phyloP scores from a whole-genome alignment of 2,329 filamentous ascomycete species.

The Neonectria faginata region DNA sequence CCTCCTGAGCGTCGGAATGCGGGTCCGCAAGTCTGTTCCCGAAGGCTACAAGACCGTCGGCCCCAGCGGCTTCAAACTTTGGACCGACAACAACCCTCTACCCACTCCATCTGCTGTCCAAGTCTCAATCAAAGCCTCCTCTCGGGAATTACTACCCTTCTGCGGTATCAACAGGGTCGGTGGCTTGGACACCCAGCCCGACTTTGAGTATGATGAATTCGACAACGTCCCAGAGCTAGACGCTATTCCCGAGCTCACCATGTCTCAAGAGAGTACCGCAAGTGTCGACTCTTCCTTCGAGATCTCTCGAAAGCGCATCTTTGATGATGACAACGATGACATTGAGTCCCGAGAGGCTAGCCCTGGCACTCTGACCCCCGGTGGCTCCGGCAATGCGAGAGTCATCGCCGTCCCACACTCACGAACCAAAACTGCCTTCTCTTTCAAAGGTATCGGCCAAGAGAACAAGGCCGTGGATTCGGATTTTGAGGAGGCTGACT shows the following conservation, averaged over 20 bases:
- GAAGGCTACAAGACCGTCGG: constrained; percentile 88
- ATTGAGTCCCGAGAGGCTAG: constrained; percentile 50
- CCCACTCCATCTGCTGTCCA: constrained; percentile 25
- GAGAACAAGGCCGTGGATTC: constrained; percentile 60
- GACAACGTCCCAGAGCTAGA: constrained; percentile 52
- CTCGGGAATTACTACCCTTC: constrained; percentile 79
- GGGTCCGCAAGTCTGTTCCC: constrained; percentile 89
- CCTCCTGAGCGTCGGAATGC: constrained; percentile 93
- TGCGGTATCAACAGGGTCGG: constrained; percentile 84
- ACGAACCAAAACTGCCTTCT: constrained; percentile 43
- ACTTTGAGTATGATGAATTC: constrained; percentile 43
- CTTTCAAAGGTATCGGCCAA: constrained; percentile 51
- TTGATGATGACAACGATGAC: constrained; percentile 57
- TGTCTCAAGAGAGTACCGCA: constrained; percentile 66
- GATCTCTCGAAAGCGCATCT: constrained; percentile 61
- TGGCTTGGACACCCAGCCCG: constrained; percentile 71
- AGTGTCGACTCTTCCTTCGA: constrained; percentile 48
- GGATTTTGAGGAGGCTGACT: constrained; percentile 78
- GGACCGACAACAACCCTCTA: constrained; percentile 52
- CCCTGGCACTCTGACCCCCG: constrained; percentile 54
- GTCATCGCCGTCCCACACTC: constrained; percentile 62
- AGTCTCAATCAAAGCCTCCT: constrained; percentile 45
- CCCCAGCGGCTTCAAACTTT: constrained; percentile 64
- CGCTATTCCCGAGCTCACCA: constrained; percentile 61
- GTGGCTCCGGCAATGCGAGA: constrained; percentile 55